Evolutionary conservation across 805 yeast genomes (phyloP), one percentile per base, ranked within the genome.

Genomic region (Starmerella vitae): DNA sequence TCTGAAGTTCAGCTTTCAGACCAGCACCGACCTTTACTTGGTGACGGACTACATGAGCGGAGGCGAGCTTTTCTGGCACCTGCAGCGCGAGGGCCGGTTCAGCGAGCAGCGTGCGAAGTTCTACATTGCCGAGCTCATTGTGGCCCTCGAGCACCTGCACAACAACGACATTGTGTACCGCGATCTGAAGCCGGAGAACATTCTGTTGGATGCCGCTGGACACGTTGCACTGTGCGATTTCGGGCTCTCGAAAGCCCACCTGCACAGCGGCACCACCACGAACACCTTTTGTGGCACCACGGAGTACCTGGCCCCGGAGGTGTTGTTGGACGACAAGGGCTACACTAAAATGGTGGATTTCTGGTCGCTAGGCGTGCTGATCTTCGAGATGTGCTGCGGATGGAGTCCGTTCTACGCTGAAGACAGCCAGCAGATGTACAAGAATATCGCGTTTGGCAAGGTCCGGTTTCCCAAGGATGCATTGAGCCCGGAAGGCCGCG

Each of bases 331-430:
- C 63, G 98, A 91, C 60, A 72, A 82, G 39, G 98, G 98, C 14
- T 91, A 91, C 64, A 91, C 97, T 28, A 85, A 86, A 61, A 88
- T 91, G 97, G 98, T 91, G 45, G 98, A 91, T 60, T 91, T 91
- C 54, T 91, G 98, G 98, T 86, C 97, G 2, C 65, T 91, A 42
- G 98, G 98, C 44, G 98, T 91, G 20, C 66, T 91, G 42, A 85
- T 91, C 33, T 91, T 91, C 61, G 98, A 91, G 64, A 91, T 91
- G 98, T 86, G 97, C 61, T 91, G 97, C 64, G 98, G 98, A 37
- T 91, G 97, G 98, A 81, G 94, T 4, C 98, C 98, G 39, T 91
- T 91, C 60, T 91, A 84, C 55, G 98, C 97, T 20, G 96, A 88
- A 47, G 88, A 84, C 60, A 85, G 94, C 36, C 97, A 91, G 65